Evolutionary conservation across 176 grass and related monocot genomes (phyloP).

Genomic region (Juncus inflexus): DNA sequence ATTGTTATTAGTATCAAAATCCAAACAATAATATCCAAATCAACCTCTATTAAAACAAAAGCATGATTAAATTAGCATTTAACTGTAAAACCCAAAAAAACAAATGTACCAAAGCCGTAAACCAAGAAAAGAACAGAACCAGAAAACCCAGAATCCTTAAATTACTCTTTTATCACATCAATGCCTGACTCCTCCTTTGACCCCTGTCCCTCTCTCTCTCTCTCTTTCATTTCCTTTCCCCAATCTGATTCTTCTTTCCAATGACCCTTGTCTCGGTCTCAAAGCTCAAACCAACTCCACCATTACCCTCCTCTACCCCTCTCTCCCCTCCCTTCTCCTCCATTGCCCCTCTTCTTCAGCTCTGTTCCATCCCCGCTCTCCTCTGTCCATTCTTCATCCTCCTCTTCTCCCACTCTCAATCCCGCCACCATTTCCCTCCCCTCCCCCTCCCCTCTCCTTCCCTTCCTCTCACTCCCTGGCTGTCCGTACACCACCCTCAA

Average conservation of each 20-base stretch:
- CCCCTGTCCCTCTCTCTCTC: not conserved
- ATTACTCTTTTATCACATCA: no score
- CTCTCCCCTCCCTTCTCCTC: not conserved
- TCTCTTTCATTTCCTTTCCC: not conserved
- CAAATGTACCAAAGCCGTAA: no score
- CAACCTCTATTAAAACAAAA: no score
- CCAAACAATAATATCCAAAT: no score
- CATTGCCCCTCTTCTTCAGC: not conserved
- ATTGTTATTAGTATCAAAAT: no score
- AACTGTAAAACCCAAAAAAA: no score
- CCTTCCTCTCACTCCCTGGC: slow-evolving; percentile 29
- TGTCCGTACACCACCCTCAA: slow-evolving; percentile 37
- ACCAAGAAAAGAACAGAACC: no score
- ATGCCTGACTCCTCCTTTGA: no score
- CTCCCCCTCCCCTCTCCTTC: no score
- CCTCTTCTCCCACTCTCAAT: slow-evolving; percentile 18
- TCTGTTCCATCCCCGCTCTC: not conserved
- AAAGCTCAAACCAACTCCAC: not conserved
- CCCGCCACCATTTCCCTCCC: not conserved
- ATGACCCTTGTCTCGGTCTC: not conserved
- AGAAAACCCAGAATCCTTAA: no score
- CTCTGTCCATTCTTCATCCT: not conserved
- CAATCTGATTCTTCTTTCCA: not conserved
- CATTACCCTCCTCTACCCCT: slow-evolving; percentile 15
- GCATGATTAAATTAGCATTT: no score